phyloP scores from a whole-genome alignment of 2,329 filamentous ascomycete genomes.

The Fonsecaea pugnacius region DNA sequence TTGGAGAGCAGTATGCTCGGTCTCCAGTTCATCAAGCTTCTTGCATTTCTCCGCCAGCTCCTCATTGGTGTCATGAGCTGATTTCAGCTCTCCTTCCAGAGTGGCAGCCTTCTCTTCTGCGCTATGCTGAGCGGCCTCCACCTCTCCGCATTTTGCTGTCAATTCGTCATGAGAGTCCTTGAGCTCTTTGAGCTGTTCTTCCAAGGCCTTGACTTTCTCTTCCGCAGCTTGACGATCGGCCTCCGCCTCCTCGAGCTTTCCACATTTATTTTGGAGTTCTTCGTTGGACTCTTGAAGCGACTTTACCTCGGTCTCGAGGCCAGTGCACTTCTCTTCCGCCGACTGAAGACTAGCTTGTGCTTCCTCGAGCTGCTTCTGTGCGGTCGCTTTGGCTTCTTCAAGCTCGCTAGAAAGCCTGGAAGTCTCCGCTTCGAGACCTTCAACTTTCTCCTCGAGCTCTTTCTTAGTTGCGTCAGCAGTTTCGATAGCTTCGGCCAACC shows the following conservation, averaged over 20 bases:
- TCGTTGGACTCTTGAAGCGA: constrained; percentile 13
- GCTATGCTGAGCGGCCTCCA: constrained; percentile 4
- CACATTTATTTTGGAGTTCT: constrained; percentile 17
- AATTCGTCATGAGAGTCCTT: not conserved
- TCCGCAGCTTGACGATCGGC: not conserved
- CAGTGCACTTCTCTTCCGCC: not conserved
- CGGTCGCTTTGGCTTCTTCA: constrained; percentile 8
- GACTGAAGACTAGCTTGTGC: constrained; percentile 3
- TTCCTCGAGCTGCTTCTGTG: constrained; percentile 18
- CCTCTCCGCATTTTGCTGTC: constrained; percentile 1
- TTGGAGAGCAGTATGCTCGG: not conserved
- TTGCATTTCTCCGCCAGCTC: constrained; percentile 13
- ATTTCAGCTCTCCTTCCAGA: constrained; percentile 14
- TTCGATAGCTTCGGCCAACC: constrained; percentile 17
- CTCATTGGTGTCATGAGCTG: constrained; percentile 11
- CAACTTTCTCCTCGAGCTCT: constrained; percentile 16
- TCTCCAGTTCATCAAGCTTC: constrained; percentile 21
- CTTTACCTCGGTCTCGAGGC: constrained; percentile 10
- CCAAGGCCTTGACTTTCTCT: not conserved
- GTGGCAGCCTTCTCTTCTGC: constrained; percentile 9
- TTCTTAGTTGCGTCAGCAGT: constrained; percentile 8
- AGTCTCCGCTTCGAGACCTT: constrained; percentile 17
- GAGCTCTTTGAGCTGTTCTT: constrained; percentile 9
- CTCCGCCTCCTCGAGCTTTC: constrained; percentile 7
- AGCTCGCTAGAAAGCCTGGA: constrained; percentile 18